Base-by-base conservation (phyloP, 257 asterid genomes). In the Rauvolfia tetraphylla region DNA sequence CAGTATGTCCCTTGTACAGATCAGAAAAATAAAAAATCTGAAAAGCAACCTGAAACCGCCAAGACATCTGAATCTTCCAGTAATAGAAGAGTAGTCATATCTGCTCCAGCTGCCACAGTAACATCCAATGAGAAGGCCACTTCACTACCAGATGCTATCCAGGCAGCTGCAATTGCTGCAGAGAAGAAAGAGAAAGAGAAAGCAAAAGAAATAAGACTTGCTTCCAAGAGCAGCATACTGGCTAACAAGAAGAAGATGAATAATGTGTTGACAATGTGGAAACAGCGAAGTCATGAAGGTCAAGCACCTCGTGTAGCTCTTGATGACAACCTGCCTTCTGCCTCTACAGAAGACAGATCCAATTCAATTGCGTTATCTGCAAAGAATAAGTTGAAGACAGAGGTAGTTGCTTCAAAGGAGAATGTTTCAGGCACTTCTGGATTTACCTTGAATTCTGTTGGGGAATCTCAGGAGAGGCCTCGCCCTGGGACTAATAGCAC, bases 161-260 rank as follows among this genome's bases (percentile, higher is more conserved):
- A 91, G 90, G 99, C 99, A 71, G 99, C 99, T 72, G 99, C 99
- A 74, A 84, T 89, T 74, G 98, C 97, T 71, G 99, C 98, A 46
- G 98, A 95, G 85, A 95, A 92, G 92, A 95, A 91, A 86, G 99
- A 92, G 86, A 95, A 89, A 85, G 99, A 92, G 82, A 92, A 84
- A 74, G 49, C 87, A 36, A 95, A 95, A 81, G 99, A 95, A 84
- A 95, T 92, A 62, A 90, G 76, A 79, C 93, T 95, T 41, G 97
- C 99, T 57, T 94, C 98, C 58, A 95, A 92, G 81, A 92, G 90
- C 84, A 95, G 98, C 81, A 87, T 95, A 74, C 81, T 95, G 81
- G 99, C 99, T 72, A 95, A 85, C 87, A 95, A 95, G 84, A 95
- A 92, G 88, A 95, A 95, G 89, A 95, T 95, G 99, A 92, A 83